Evolutionary conservation across 1,284 basidiomycete species (phyloP).

Genomic region (Porodaedalea pini): DNA sequence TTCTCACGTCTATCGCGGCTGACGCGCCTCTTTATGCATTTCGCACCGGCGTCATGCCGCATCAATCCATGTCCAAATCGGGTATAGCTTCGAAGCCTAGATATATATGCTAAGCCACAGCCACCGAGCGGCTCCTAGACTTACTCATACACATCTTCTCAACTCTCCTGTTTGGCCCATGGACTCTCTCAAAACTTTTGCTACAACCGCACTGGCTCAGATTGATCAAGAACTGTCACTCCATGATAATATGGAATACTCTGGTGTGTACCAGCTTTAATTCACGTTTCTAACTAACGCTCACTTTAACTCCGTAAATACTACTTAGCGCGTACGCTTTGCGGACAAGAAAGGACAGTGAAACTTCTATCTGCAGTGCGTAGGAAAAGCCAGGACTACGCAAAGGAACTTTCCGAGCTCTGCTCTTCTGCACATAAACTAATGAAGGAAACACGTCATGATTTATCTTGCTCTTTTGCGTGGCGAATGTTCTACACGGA

Average conservation of each 20-base stretch:
- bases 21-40: constrained; percentile 1
- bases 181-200: background rate
- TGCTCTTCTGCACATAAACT: background rate
- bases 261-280: background rate
- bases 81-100: background rate
- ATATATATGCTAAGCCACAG: background rate
- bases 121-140: background rate
- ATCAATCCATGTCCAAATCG: background rate
- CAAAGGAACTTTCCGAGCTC: background rate
- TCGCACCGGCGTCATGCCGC: constrained; percentile 1
- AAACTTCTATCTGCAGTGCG: constrained; percentile 3
- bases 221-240: background rate
- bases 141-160: background rate
- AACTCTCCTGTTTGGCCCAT: background rate
- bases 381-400: background rate
- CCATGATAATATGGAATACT: background rate
- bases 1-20: constrained; percentile 16
- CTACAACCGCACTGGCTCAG: background rate
- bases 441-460: constrained; percentile 6
- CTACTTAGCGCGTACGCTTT: background rate
- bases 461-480: constrained; percentile 16
- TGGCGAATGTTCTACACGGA: constrained; percentile 67
- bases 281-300: background rate
- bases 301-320: background rate
- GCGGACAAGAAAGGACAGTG: constrained; percentile 1